A percentile compares a stretch with the other conserved stretches of the same genome.
phyloP scores from a whole-genome alignment of 1,284 basidiomycete genomes.

The Sporisorium iseilematis-ciliati region DNA sequence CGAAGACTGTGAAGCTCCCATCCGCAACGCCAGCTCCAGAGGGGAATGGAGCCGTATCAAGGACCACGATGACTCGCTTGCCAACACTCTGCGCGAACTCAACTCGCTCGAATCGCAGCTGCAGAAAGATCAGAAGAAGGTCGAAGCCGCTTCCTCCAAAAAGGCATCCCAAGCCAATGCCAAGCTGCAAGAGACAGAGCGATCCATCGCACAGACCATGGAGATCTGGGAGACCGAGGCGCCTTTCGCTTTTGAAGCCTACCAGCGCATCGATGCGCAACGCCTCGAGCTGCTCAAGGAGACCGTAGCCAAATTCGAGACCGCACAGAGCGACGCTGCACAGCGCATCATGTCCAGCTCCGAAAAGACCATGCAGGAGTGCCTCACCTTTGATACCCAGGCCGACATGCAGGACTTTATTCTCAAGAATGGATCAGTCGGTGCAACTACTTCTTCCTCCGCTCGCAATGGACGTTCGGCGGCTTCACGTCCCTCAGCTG shows the following conservation, averaged over 20 bases:
- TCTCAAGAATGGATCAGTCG: conserved; percentile 43
- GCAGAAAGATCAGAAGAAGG: conserved; percentile 64
- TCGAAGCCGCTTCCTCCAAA: conserved; percentile 61
- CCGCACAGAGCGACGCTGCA: conserved; percentile 62
- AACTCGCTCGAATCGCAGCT: conserved; percentile 64
- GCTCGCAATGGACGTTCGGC: conserved; percentile 28
- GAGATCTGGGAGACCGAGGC: conserved; percentile 60
- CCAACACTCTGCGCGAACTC: conserved; percentile 60
- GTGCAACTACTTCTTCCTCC: conserved; percentile 5
- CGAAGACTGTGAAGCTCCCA: conserved; percentile 66
- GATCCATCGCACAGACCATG: conserved; percentile 52
- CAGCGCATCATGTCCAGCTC: conserved; percentile 57
- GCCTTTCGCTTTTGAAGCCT: conserved; percentile 58
- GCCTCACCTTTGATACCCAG: conserved; percentile 57
- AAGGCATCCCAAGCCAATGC: conserved; percentile 53
- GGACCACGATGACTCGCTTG: conserved; percentile 62
- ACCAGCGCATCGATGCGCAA: conserved; percentile 62
- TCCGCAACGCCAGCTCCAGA: conserved; percentile 59
- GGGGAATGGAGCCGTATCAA: conserved; percentile 61
- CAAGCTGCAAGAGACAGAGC: conserved; percentile 60
- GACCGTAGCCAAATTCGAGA: conserved; percentile 61
- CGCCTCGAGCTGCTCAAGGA: conserved; percentile 65
- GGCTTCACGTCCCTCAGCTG: conserved; percentile 12
- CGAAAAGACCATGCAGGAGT: conserved; percentile 63
- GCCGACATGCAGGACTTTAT: conserved; percentile 64